phyloP scores from a whole-genome alignment of 352 stramenopile genomes.

The Globisporangium mamillatum region DNA sequence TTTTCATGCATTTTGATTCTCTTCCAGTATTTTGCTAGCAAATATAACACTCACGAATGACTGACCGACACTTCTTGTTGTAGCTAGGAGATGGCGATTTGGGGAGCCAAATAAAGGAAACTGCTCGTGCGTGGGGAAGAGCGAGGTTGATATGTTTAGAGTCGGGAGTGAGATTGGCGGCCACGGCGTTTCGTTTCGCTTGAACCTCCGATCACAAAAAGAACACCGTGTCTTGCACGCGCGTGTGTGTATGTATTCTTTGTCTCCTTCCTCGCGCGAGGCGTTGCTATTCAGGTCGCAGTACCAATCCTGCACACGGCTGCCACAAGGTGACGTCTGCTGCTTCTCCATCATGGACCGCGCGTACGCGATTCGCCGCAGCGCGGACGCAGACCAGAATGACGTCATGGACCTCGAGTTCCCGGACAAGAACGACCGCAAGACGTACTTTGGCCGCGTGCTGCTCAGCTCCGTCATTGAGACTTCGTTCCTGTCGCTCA shows the following conservation, averaged over 20 bases:
- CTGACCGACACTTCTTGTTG: neutral
- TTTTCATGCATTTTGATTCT: slow-evolving; percentile 1
- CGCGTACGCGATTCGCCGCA: slow-evolving; percentile 54
- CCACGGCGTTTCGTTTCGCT: neutral
- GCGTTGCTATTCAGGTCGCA: neutral
- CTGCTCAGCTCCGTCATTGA: slow-evolving; percentile 63
- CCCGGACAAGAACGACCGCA: slow-evolving; percentile 53
- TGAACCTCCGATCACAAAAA: too few species aligned
- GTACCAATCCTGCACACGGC: neutral
- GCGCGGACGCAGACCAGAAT: slow-evolving; percentile 54
- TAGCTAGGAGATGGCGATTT: too few species aligned
- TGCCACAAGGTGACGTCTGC: neutral
- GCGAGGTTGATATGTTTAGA: neutral
- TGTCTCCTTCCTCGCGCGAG: neutral
- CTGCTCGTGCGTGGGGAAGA: neutral
- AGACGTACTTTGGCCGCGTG: slow-evolving; percentile 58
- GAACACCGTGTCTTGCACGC: too few species aligned
- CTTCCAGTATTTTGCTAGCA: neutral
- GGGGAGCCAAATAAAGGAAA: neutral
- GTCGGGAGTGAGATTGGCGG: neutral
- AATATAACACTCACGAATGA: neutral
- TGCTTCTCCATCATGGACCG: slow-evolving; percentile 20
- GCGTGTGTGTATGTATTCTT: neutral
- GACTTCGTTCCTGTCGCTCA: slow-evolving; percentile 69
- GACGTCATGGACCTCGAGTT: slow-evolving; percentile 58